These are phyloP conservation scores for Ciborinia camelliae DNA, from an alignment of 2,329 filamentous ascomycete genomes.

Conservation along the genomic window DNA sequence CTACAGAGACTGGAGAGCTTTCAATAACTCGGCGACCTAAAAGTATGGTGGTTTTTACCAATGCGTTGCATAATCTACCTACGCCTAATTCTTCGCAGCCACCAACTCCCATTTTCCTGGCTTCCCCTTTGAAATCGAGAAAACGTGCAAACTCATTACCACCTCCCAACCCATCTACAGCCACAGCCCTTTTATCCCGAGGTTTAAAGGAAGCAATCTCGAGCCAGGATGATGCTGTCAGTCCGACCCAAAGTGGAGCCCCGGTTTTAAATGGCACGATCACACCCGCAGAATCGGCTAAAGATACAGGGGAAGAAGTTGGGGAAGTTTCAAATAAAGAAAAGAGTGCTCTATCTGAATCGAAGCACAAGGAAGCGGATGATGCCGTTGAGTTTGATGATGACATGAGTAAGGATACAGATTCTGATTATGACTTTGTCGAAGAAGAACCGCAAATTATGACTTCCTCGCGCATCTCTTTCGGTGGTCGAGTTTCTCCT, in stretches of 20 bases:
- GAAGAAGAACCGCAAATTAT: slow-evolving; percentile 38
- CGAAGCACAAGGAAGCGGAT: slow-evolving; percentile 26
- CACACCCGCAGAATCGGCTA: slow-evolving; percentile 15
- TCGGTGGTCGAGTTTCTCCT: slow-evolving; percentile 32
- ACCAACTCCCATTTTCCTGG: slow-evolving; percentile 21
- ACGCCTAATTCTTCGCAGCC: slow-evolving; percentile 33
- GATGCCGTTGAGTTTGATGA: slow-evolving; percentile 27
- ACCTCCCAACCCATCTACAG: slow-evolving; percentile 26
- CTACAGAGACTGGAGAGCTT: slow-evolving; percentile 38
- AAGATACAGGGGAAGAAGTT: slow-evolving; percentile 4
- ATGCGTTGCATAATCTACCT: slow-evolving; percentile 26
- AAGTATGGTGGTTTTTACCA: slow-evolving; percentile 43
- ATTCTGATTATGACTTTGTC: slow-evolving; percentile 31
- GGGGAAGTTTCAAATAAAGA: slow-evolving; percentile 16
- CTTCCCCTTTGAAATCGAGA: slow-evolving; percentile 22
- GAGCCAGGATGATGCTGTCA: neutral
- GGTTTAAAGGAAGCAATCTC: slow-evolving; percentile 7
- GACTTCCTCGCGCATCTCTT: slow-evolving; percentile 38
- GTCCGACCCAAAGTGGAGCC: neutral
- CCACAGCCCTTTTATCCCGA: slow-evolving; percentile 26
- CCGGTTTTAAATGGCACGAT: slow-evolving; percentile 13
- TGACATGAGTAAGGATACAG: slow-evolving; percentile 26
- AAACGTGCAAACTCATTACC: slow-evolving; percentile 36
- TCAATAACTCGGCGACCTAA: slow-evolving; percentile 40
- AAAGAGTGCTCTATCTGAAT: slow-evolving; percentile 18